Percentiles rank a stretch among this genome's conserved stretches.
These are phyloP conservation scores for Inga leiocalycina DNA, from an alignment of 306 rosid genomes.

Conservation along the genomic window DNA sequence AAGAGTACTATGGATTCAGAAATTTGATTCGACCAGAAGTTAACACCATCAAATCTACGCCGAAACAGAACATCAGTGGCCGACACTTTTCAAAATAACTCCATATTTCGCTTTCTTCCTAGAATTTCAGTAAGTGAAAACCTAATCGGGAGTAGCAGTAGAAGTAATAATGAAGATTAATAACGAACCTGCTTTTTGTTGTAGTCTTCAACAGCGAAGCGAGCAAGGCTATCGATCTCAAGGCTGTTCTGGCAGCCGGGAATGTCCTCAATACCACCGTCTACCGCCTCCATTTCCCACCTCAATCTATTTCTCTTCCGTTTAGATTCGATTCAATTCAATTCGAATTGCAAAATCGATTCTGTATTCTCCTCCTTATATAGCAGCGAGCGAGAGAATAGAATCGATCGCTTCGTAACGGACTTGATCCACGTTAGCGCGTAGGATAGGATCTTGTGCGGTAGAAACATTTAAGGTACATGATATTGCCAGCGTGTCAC, in stretches of 20 bases:
- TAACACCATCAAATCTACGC: too few relatives aligned
- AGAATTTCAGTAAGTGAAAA: too few relatives aligned
- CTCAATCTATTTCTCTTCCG: not conserved
- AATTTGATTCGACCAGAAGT: too few relatives aligned
- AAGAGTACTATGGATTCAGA: too few relatives aligned
- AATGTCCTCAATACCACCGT: constrained; percentile 34
- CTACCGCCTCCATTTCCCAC: constrained; percentile 15
- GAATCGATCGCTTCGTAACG: not conserved
- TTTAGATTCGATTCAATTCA: not conserved
- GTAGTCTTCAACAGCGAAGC: constrained; percentile 44
- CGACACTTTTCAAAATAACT: too few relatives aligned
- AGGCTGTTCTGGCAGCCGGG: constrained; percentile 35
- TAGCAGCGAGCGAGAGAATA: not conserved
- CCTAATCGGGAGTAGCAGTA: too few relatives aligned
- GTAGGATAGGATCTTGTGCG: not conserved
- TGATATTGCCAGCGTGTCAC: not conserved
- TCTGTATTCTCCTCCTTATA: not conserved
- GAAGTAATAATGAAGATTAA: too few relatives aligned
- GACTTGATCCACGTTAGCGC: not conserved
- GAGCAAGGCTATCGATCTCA: constrained; percentile 43
- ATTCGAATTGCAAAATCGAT: not conserved
- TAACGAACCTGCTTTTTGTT: constrained; percentile 44
- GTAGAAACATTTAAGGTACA: not conserved
- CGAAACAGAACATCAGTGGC: too few relatives aligned
- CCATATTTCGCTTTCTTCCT: too few relatives aligned